Percentiles rank a stretch among this genome's conserved stretches.
These are phyloP conservation scores for Theileria parva DNA, from an alignment of 169 alveolate genomes.

Conservation along the genomic window DNA sequence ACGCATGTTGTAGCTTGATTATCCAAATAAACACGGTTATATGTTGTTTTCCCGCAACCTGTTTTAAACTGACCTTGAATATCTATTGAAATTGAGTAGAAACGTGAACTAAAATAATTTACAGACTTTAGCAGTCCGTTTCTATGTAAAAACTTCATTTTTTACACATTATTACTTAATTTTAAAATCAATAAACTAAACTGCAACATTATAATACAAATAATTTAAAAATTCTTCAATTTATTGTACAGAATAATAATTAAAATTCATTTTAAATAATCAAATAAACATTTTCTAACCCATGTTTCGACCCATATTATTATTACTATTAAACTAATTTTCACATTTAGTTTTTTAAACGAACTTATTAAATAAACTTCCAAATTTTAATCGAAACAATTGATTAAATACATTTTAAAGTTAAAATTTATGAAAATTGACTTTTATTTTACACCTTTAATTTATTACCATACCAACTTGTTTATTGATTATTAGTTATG, in stretches of 20 bases:
- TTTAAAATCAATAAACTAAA: background rate
- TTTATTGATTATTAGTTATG: background rate
- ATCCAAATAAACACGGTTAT: constrained; percentile 85
- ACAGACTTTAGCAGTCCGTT: background rate
- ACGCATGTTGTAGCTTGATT: constrained; percentile 97
- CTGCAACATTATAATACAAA: background rate
- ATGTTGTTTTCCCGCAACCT: constrained; percentile 42
- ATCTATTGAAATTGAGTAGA: constrained; percentile 10
- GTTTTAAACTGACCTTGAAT: constrained; percentile 3
- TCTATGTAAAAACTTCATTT: background rate
- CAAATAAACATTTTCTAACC: background rate
- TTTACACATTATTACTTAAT: background rate
- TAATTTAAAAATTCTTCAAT: background rate
- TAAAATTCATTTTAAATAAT: background rate
- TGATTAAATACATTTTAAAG: background rate
- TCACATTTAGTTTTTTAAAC: background rate
- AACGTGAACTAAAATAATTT: background rate
- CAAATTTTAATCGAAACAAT: background rate
- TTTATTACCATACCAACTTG: too few relatives aligned
- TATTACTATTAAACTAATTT: background rate
- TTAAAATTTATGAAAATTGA: background rate
- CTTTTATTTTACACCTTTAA: too few relatives aligned
- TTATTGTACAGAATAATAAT: background rate
- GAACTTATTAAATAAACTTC: too few relatives aligned
- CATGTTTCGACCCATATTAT: background rate